Evolutionary conservation across 768 basidiomycete species (phyloP), one percentile per base, ranked within the genome.

Genomic region (Tephrocybe sp.): DNA sequence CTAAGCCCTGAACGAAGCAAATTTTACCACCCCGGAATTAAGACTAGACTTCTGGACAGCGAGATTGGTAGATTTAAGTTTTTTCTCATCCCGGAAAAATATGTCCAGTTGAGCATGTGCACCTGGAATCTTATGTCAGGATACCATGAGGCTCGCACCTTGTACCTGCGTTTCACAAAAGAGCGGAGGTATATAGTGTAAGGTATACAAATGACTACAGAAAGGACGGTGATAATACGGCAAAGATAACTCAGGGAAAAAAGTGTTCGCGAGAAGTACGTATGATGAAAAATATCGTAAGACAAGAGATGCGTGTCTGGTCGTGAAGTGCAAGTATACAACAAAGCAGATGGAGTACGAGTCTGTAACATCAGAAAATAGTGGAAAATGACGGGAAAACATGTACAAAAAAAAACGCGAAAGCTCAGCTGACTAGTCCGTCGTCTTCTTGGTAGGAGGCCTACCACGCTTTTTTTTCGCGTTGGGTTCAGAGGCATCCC

Each of bases 391-490:
- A 56, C 48, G 50, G 48, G 59, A 62, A 54, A 58, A 54, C 59
- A 55, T 40, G 39, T 41, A 53, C 48, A 55, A 48, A 41, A 56
- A 58, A 57, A 50, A 45, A 26, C 26, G 26, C 26, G 51, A 46
- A 40, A 44, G 52, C 39, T 49, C 56, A 52, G 44, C 36, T 44
- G 39, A 47, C 53, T 57, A 62, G 55, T 69, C 61, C 40, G 64
- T 55, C 47, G 66, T 49, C 61, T 78, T 77, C 73, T 79, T 79
- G 26, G 26, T 26, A 68, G 84, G 79, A 60, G 87, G 88, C 61
- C 87, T 78, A 48, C 87, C 86, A 55, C 87, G 76, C 72, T 84
- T 89, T 78, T 78, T 87, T 77, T 82, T 83, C 50, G 67, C 60
- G 60, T 70, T 71, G 53, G 82, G 57, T 62, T 85, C 84, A 35